Base-by-base conservation (phyloP, 1,284 basidiomycete genomes). In the Cutaneotrichosporon sp. region DNA sequence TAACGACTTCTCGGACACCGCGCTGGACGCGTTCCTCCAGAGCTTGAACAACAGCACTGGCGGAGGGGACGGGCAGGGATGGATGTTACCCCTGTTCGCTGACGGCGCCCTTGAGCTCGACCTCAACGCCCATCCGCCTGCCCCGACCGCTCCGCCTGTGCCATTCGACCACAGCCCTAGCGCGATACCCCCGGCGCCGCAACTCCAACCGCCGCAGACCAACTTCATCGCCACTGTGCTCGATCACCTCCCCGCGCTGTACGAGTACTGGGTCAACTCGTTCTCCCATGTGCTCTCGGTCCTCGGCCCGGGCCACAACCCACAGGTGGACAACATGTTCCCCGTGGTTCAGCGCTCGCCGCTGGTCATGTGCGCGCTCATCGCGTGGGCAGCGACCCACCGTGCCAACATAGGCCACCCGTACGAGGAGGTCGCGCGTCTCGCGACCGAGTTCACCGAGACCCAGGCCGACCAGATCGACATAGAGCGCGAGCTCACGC, bases 371-470 rank as follows among this genome's bases (percentile, higher is more conserved):
- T 71, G 69, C 54, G 71, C 69, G 4, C 59, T 72, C 4, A 66
- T 72, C 43, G 69, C 68, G 7, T 72, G 71, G 71, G 70, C 71
- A 0, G 71, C 69, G 7, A 69, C 66, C 3, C 69, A 71, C 50
- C 65, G 69, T 3, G 67, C 69, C 14, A 64, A 67, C 33, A 62
- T 65, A 3, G 69, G 69, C 3, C 66, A 70, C 27, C 69, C 67
- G 20, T 72, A 72, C 52, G 64, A 67, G 22, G 67, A 68, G 7
- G 67, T 72, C 16, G 68, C 71, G 2, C 62, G 67, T 13, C 60
- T 71, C 2, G 66, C 71, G 13, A 67, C 69, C 20, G 68, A 71
- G 43, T 69, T 69, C 24, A 68, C 68, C 31, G 69, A 71, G 42
- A 31, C 67, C 45, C 68, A 71, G 57, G 57, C 67, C 20, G 67